phyloP scores from a whole-genome alignment of 768 basidiomycete species.

The Saitozyma sp. region DNA sequence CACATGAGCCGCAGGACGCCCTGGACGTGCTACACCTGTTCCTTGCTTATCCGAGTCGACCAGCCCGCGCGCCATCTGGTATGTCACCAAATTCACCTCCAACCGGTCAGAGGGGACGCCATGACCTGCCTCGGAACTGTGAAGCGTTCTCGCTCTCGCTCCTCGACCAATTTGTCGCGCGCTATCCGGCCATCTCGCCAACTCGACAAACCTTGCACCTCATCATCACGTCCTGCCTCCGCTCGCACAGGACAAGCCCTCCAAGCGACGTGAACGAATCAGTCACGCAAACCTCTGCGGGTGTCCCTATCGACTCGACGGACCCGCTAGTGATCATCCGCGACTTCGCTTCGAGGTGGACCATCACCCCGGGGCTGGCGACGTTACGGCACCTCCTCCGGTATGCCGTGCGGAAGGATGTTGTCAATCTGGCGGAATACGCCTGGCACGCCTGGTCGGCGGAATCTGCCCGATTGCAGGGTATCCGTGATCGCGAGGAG shows the following conservation, averaged over 20 bases:
- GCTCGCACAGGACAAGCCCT: background rate
- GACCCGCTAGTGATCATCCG: too few species aligned
- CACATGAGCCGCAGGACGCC: constrained; percentile 1
- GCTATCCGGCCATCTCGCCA: constrained; percentile 4
- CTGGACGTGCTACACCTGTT: constrained; percentile 7
- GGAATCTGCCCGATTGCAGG: background rate
- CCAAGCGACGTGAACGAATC: background rate
- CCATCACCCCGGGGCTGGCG: constrained; percentile 3
- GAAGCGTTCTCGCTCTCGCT: too few species aligned
- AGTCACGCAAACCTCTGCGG: background rate
- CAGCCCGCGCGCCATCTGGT: too few species aligned
- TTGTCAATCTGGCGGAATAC: background rate
- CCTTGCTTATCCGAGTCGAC: constrained; percentile 6
- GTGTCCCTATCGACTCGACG: background rate
- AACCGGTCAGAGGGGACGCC: background rate
- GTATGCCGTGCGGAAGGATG: background rate
- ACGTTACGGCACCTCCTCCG: constrained; percentile 5
- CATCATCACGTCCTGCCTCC: background rate
- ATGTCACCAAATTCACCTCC: constrained; percentile 2
- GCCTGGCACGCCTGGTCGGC: constrained; percentile 11
- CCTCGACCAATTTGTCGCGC: background rate
- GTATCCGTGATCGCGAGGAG: background rate
- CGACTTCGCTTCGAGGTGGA: background rate
- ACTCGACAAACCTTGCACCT: constrained; percentile 16
- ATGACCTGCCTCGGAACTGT: too few species aligned